Base-by-base conservation (phyloP, 2,329 filamentous ascomycete genomes). In the Paecilomyces sp. region DNA sequence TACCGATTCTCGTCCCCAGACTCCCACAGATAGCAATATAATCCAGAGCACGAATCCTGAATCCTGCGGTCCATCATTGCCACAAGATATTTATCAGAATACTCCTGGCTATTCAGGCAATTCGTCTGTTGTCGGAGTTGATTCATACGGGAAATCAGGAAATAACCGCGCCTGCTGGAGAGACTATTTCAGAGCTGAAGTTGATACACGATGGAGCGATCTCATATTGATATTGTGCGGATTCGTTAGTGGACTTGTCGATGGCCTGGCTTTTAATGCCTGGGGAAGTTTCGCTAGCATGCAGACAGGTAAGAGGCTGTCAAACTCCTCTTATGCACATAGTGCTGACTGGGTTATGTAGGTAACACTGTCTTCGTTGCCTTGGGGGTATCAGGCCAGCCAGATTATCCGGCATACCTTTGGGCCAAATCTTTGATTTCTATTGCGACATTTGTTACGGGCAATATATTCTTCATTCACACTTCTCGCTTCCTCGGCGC, bases 341-440 rank as follows among this genome's bases (percentile, higher is more conserved):
- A 13, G 24, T 25, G 3, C 12, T 33, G 18, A 13, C 28, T 30
- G 25, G 4, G 1, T 22, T 22, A 22, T n/a, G 15, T 34, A 79
- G 77, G 77, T 36, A 79, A 79, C 63, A 74, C 74, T 6, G 68
- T 79, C 55, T 79, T 78, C 63, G 70, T 78, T 15, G 77, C 74
- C 12, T 69, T 79, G 4, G 76, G 77, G 53, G 68, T 66, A n/a
- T 74, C 74, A 5, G 70, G 73, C 9, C 75, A 77, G 61, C 76
- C 76, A n/a, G 63, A 67, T 31, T 70, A 71, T 36, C 75, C 76
- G 33, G 65, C 68, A 5, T 75, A 74, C 57, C 72, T 74, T 52
- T 79, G 76, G 72, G 72, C 74, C 61, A 78, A 78, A 62, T 76
- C 75, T 3, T 69, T 79, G 34, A 72, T 74, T 22, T 70, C 76